These are phyloP conservation scores for Euphrasia arctica DNA, from an alignment of 305 asterid species.

Conservation along the genomic window DNA sequence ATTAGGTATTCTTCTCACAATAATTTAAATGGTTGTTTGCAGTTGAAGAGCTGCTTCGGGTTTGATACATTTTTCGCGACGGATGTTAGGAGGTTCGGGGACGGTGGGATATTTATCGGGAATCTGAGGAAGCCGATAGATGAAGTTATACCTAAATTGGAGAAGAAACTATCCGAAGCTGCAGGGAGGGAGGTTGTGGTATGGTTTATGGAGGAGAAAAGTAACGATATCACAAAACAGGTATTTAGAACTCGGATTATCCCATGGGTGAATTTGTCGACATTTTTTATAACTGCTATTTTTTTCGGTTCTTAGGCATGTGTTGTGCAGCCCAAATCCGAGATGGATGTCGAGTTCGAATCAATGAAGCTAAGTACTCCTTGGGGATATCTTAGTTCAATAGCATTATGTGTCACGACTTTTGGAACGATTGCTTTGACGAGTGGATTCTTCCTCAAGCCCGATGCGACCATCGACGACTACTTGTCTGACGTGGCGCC, in stretches of 20 bases:
- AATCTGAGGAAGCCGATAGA: slow-evolving; percentile 82
- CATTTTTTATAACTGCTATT: no score
- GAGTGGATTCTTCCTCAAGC: no score
- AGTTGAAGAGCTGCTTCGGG: slow-evolving; percentile 86
- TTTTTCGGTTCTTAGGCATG: no score
- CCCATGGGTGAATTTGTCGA: no score
- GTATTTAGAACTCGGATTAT: slow-evolving; percentile 27
- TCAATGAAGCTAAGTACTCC: no score
- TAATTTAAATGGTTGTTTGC: slow-evolving; percentile 27
- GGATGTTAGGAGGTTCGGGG: slow-evolving; percentile 90
- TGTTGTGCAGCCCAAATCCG: no score
- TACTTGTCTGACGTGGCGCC: no score
- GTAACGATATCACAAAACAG: slow-evolving; percentile 75
- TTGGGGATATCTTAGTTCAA: no score
- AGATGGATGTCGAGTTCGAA: no score
- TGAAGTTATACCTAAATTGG: slow-evolving; percentile 83
- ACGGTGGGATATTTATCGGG: slow-evolving; percentile 87
- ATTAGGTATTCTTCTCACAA: neutral
- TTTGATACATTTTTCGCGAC: slow-evolving; percentile 80
- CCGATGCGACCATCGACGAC: no score
- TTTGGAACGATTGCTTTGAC: no score
- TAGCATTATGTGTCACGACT: no score
- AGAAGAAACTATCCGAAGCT: slow-evolving; percentile 76
- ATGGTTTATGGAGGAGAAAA: slow-evolving; percentile 89
- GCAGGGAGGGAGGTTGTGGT: slow-evolving; percentile 85